Conservation (phyloP, 2,329 filamentous ascomycete species). For the Fusarium camptoceras region DNA sequence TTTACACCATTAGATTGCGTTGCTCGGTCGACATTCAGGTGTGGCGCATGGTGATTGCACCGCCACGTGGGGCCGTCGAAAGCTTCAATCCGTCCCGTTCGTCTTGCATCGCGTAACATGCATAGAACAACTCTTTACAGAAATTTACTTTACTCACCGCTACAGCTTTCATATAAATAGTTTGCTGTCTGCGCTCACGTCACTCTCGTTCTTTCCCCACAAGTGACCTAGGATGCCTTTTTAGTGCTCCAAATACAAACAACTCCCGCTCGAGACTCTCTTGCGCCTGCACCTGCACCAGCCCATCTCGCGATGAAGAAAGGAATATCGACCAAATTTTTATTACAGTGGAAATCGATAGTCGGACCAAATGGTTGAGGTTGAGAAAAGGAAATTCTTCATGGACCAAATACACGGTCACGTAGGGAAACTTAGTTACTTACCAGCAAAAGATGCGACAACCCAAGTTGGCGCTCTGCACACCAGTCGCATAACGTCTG, state of each 20-base stretch:
- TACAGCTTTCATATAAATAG: constrained; percentile 12
- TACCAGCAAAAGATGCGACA: constrained; percentile 40
- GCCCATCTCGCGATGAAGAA: constrained; percentile 51
- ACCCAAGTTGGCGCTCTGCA: constrained; percentile 47
- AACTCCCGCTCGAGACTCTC: constrained; percentile 39
- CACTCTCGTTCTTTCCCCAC: neutral
- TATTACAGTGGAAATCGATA: constrained; percentile 48
- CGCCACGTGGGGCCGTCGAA: constrained; percentile 45
- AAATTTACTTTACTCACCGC: constrained; percentile 12
- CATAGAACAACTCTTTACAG: constrained; percentile 13
- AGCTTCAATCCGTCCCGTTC: constrained; percentile 42
- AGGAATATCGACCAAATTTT: constrained; percentile 42
- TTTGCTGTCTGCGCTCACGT: constrained; percentile 1
- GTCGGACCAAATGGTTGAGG: constrained; percentile 54
- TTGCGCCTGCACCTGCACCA: constrained; percentile 29
- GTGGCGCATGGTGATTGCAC: constrained; percentile 45
- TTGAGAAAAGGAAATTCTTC: constrained; percentile 40
- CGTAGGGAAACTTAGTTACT: constrained; percentile 51
- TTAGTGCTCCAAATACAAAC: constrained; percentile 21
- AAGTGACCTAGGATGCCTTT: constrained; percentile 31
- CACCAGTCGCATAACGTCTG: constrained; percentile 47
- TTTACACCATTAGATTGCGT: constrained; percentile 43
- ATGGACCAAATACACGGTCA: constrained; percentile 51
- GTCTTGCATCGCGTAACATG: constrained; percentile 20
- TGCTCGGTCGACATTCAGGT: constrained; percentile 48